Evolutionary conservation across 495 filamentous ascomycete species (phyloP), one percentile per base, ranked within the genome.

Genomic region (Penicillium samsonianum): DNA sequence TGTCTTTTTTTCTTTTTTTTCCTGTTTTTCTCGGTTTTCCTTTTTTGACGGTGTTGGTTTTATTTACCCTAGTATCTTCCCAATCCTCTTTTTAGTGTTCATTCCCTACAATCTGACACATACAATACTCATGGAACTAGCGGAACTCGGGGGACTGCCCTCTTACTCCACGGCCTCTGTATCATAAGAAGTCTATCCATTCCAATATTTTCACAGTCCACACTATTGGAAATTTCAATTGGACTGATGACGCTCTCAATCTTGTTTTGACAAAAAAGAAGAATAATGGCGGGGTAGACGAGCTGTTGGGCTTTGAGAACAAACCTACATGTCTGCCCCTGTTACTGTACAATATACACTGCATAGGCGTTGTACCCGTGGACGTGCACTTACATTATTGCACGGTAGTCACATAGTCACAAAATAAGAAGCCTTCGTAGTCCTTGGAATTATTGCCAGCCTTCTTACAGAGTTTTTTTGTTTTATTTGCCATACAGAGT

Each of bases 151-250:
- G 33, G 49, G 22, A 48, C 31, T 42, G 9, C 14, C 23, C 20
- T 40, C 11, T n/a, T 11, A 7, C 10, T 23, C n/a, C 25, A 26
- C 23, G 5, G 5, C 4, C 8, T 28, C 31, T 38, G 20, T 26
- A 20, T 16, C 11, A 37, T 50, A 10, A 45, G 50, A 54, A 31
- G 16, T 49, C 26, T 17, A 17, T 37, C 5, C 11, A 28, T 1
- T 30, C 22, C 11, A 31, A 26, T 35, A 20, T 30, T 20, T 10
- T 23, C 12, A 16, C 20, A n/a, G 41, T 41, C 9, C 17, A 23
- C 17, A 28, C 22, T 3, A 17, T 35, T 22, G 19, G 25, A 48
- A 59, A 59, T 59, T n/a, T 31, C 40, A 62, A 51, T 55, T 42
- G 25, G 46, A 28, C 60, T 41, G 17, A 46, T 58, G 20, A 43